Evolutionary conservation across 768 basidiomycete species (phyloP), one percentile per base, ranked within the genome.

Genomic region (Pleurotus citrinopileatus): DNA sequence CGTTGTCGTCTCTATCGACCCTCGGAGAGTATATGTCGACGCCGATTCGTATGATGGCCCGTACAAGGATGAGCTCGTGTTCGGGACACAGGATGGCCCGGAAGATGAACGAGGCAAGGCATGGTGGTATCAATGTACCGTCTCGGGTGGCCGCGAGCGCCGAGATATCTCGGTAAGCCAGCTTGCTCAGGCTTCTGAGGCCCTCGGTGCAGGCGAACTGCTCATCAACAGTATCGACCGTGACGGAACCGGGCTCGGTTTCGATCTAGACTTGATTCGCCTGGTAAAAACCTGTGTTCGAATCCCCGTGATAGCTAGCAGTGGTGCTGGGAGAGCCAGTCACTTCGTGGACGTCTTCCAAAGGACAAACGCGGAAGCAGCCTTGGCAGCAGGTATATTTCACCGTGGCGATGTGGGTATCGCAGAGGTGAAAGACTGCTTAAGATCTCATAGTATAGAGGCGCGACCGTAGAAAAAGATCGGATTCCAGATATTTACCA

Each of bases 71-170:
- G 90, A 92, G 64, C 68, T 91, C 19, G 68, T 91, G 23, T 70
- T 67, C 53, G 77, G 79, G 1, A 68, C 67, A 38, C 66, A 71
- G 2, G 74, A 76, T 54, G 70, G 70, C 6, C 66, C 73, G 6
- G 81, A 81, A 62, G 72, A 75, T 54, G 89, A 89, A 58, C 72
- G 77, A 51, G 86, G 83, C 38, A 86, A 83, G 64, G 87, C 84
- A 38, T 98, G 97, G 94, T 98, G 96, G 97, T 99, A 99, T 70
- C 94, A 95, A 66, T 98, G 97, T 69, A 98, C 97, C 9, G 90
- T 98, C 43, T 90, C 87, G 1, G 96, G 97, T 34, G 97, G 97
- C 12, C 85, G 97, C 26, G 89, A 94, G 66, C 59, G 75, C 20
- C 84, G 94, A 10, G 84, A 83, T 29, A 71, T 99, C 27, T 97